Conservation (phyloP, 176 grass and related monocot species). For the Themeda triandra region DNA sequence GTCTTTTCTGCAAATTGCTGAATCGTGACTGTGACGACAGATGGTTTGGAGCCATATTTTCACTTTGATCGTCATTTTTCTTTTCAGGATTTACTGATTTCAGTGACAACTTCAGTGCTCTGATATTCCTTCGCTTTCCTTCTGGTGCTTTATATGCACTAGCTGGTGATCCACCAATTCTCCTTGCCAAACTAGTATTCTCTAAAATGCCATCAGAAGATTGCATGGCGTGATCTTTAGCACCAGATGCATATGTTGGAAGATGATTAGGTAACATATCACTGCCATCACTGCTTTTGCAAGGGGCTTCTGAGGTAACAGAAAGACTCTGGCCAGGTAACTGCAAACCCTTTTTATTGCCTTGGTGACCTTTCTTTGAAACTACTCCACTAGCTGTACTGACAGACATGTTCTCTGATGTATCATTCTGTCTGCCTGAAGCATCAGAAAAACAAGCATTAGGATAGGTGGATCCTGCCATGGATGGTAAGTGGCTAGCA, state of each 20-base stretch:
- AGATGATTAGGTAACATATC: conserved; percentile 18
- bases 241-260: conserved; percentile 9
- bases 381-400: conserved; percentile 10
- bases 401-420: conserved; percentile 10
- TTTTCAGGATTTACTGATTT: conserved; percentile 37
- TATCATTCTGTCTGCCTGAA: conserved; percentile 30
- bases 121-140: conserved; percentile 38
- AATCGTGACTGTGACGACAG: conserved; percentile 7
- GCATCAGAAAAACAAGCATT: conserved; percentile 27
- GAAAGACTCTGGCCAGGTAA: conserved; percentile 13
- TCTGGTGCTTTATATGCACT: conserved; percentile 16
- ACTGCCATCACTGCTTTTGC: neutral
- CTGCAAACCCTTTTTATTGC: conserved; percentile 22
- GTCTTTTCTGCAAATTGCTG: conserved; percentile 25
- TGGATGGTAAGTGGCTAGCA: conserved; percentile 3
- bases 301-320: conserved; percentile 21
- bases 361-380: conserved; percentile 28
- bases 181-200: conserved; percentile 16
- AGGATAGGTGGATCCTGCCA: neutral
- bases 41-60: conserved; percentile 44
- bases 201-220: conserved; percentile 30
- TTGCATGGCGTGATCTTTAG: conserved; percentile 1
- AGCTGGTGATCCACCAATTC: conserved; percentile 4
- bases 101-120: conserved; percentile 27
- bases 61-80: conserved; percentile 36